Evolutionary conservation across 2,329 filamentous ascomycete genomes (phyloP).

Genomic region (Aureobasidium lini): DNA sequence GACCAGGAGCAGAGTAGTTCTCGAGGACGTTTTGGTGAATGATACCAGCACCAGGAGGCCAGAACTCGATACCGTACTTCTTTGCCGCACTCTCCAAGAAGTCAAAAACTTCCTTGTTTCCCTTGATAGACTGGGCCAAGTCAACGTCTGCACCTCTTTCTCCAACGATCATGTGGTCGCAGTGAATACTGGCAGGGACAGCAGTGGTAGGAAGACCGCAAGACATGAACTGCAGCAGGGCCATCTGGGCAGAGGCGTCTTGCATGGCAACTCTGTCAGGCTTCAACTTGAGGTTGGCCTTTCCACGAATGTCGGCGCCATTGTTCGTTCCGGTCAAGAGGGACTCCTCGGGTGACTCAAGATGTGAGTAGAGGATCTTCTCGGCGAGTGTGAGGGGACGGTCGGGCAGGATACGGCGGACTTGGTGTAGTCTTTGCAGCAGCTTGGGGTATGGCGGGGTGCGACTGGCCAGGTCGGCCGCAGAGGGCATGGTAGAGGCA

Average conservation of each 20-base stretch:
- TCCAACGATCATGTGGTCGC: slow-evolving; percentile 97
- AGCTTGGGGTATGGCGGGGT: slow-evolving; percentile 78
- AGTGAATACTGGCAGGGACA: slow-evolving; percentile 95
- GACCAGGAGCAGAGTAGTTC: slow-evolving; percentile 91
- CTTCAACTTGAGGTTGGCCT: slow-evolving; percentile 91
- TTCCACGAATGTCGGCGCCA: slow-evolving; percentile 75
- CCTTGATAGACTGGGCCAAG: slow-evolving; percentile 73
- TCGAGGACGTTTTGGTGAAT: slow-evolving; percentile 97
- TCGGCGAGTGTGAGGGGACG: slow-evolving; percentile 77
- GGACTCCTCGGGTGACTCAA: slow-evolving; percentile 83
- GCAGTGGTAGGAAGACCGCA: slow-evolving; percentile 84
- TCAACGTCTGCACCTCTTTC: slow-evolving; percentile 83
- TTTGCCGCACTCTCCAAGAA: slow-evolving; percentile 89
- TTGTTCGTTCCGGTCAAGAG: slow-evolving; percentile 75
- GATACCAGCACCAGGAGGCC: slow-evolving; percentile 87
- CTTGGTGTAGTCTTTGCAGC: slow-evolving; percentile 66
- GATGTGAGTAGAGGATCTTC: slow-evolving; percentile 96
- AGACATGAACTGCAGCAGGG: slow-evolving; percentile 95
- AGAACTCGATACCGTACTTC: slow-evolving; percentile 92
- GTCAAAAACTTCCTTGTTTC: slow-evolving; percentile 95
- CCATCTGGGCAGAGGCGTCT: slow-evolving; percentile 98
- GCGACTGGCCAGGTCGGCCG: slow-evolving; percentile 43
- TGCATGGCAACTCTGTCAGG: slow-evolving; percentile 98
- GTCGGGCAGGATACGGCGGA: slow-evolving; percentile 59
- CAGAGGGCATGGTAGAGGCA: slow-evolving; percentile 12